Percentiles rank a stretch among this genome's conserved stretches.
These are phyloP conservation scores for Sarocladiaceae sp. DNA, from an alignment of 2,329 filamentous ascomycete species.

Conservation along the genomic window DNA sequence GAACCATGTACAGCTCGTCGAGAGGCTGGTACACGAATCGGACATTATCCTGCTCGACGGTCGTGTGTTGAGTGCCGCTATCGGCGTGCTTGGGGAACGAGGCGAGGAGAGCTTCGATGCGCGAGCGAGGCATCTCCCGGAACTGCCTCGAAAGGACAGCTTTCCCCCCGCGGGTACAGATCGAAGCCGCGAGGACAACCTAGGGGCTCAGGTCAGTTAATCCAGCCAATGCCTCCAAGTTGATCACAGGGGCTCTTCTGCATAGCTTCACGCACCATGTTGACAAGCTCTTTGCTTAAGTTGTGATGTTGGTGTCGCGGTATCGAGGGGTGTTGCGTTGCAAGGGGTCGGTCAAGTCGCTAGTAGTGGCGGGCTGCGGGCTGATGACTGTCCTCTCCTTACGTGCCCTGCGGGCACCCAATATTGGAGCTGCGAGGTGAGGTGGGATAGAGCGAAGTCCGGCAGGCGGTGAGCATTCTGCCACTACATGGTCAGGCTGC, in stretches of 20 bases:
- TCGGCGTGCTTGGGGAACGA: slow-evolving; percentile 98
- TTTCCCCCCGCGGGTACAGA: slow-evolving; percentile 97
- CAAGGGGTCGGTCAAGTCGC: slow-evolving; percentile 7
- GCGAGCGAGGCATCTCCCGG: slow-evolving; percentile 92
- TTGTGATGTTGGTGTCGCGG: slow-evolving; percentile 12
- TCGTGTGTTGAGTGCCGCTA: slow-evolving; percentile 94
- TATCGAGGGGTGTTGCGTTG: slow-evolving; percentile 7
- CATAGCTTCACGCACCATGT: slow-evolving; percentile 31
- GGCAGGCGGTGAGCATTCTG: slow-evolving; percentile 16
- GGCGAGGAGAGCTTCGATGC: slow-evolving; percentile 93
- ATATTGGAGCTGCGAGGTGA: slow-evolving; percentile 14
- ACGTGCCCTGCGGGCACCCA: slow-evolving; percentile 10
- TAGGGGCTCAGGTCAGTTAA: slow-evolving; percentile 34
- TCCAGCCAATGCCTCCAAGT: slow-evolving; percentile 1
- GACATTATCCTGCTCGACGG: slow-evolving; percentile 98
- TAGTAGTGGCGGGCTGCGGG: slow-evolving; percentile 9
- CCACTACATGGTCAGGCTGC: not conserved
- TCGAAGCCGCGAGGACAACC: slow-evolving; percentile 98
- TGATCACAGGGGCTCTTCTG: not conserved
- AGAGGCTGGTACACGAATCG: slow-evolving; percentile 99
- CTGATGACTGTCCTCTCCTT: slow-evolving; percentile 11
- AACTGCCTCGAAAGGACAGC: slow-evolving; percentile 97
- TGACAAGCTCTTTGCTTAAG: slow-evolving; percentile 18
- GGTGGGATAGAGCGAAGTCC: slow-evolving; percentile 6
- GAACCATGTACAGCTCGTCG: slow-evolving; percentile 98